Evolutionary conservation across 176 grass and related monocot genomes (phyloP), one percentile per base, ranked within the genome.

Genomic region (Paspalum vaginatum): DNA sequence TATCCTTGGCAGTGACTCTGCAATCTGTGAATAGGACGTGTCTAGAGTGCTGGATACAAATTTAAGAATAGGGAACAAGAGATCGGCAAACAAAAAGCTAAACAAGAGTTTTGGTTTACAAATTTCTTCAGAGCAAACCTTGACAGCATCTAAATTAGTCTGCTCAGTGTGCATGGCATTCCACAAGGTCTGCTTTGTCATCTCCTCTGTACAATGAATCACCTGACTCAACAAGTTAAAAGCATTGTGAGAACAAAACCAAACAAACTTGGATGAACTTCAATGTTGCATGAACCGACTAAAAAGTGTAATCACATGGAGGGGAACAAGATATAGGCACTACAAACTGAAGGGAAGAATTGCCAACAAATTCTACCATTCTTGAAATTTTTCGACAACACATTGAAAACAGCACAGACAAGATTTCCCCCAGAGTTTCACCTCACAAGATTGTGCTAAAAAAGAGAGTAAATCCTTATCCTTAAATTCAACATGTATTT

Each of bases 121-220:
- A 44, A 80, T 63, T 38, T 42, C 1, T 53, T 15, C 56, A 43
- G 45, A 51, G 50, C 25, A 87, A 56, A 94, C 95, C 95, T 98
- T 89, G 42, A 94, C 55, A 81, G 80, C 64, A 78, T 82, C 68
- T 72, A 91, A 40, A 73, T 91, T 81, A 77, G 81, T 71, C 76
- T 93, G 95, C 47, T 94, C 92, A 81, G 74, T 86, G 38, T 98
- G 95, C 85, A 95, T 87, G 74, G 86, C 92, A 75, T 95, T 88
- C 90, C 92, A 95, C 51, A 98, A 83, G 27, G 92, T 87, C 85
- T 94, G 69, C 75, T 86, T 86, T 59, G 44, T 89, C 95, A 98
- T 98, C 86, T 98, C 84, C 88, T 98, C 88, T 61, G 95, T 98
- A 72, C 92, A 98, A 82, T 87, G 86, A 64, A 98, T 89, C 61